Percentiles rank a stretch among this genome's conserved stretches.
phyloP scores from a whole-genome alignment of 805 yeast species.

The Nakazawaea molendinolei region DNA sequence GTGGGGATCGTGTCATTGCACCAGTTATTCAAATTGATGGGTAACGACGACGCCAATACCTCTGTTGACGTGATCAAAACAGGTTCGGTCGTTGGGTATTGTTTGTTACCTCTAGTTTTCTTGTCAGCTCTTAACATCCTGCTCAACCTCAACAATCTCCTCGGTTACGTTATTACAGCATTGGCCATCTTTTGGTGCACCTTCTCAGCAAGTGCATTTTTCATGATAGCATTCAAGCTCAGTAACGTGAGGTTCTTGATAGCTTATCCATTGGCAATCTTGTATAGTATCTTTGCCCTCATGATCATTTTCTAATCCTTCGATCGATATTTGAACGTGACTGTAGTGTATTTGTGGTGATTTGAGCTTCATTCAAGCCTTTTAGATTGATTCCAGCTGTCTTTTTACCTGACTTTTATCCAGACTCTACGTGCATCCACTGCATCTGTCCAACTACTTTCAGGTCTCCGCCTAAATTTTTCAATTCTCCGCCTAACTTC shows the following conservation, averaged over 20 bases:
- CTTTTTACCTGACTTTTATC: too few species aligned
- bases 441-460: too few species aligned
- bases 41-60: constrained; percentile 38
- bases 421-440: too few species aligned
- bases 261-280: constrained; percentile 89
- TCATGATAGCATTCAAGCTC: constrained; percentile 76
- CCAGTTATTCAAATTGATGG: constrained; percentile 81
- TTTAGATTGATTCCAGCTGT: too few species aligned
- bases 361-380: too few species aligned
- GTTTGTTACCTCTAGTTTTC: constrained; percentile 81
- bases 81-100: constrained; percentile 90
- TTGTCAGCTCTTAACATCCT: constrained; percentile 68
- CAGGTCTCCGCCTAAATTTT: too few species aligned
- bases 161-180: constrained; percentile 66
- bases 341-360: too few species aligned
- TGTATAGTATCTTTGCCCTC: constrained; percentile 89
- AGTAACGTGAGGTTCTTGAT: constrained; percentile 82
- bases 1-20: constrained; percentile 86
- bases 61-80: constrained; percentile 55
- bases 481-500: too few species aligned
- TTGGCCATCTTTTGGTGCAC: constrained; percentile 86
- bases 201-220: constrained; percentile 86
- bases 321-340: too few species aligned
- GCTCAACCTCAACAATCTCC: constrained; percentile 57
- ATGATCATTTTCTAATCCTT: constrained; percentile 84